Evolutionary conservation across 768 basidiomycete genomes (phyloP).

Genomic region (Agrocybe chaxingu): DNA sequence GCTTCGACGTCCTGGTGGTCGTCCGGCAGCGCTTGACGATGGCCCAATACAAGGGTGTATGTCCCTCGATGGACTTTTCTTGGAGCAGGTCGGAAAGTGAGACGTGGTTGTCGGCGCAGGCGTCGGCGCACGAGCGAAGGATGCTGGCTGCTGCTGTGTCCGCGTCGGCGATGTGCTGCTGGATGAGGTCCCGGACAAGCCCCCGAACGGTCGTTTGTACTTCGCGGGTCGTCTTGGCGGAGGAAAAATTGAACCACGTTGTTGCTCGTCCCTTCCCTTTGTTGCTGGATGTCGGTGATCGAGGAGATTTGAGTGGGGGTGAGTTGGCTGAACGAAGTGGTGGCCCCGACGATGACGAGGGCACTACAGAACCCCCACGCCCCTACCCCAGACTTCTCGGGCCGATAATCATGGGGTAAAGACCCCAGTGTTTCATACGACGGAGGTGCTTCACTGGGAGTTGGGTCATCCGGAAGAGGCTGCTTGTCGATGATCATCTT

Average conservation of each 20-base stretch:
- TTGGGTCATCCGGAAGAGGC: constrained; percentile 34
- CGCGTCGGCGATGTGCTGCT: constrained; percentile 28
- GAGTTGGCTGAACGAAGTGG: constrained; percentile 7
- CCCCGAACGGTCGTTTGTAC: constrained; percentile 49
- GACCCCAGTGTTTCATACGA: constrained; percentile 31
- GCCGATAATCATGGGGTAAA: constrained; percentile 2
- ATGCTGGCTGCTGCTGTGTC: constrained; percentile 34
- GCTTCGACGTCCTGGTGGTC: constrained; percentile 26
- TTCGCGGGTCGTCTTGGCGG: constrained; percentile 36
- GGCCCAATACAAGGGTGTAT: constrained; percentile 72
- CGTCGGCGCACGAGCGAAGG: constrained; percentile 61
- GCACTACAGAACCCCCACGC: neutral
- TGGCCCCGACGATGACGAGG: constrained; percentile 6
- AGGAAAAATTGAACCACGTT: constrained; percentile 35
- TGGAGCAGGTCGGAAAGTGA: constrained; percentile 56
- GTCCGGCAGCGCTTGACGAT: constrained; percentile 54
- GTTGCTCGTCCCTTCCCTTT: constrained; percentile 29
- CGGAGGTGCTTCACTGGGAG: constrained; percentile 36
- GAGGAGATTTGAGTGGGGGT: constrained; percentile 8
- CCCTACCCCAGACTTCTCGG: constrained; percentile 8
- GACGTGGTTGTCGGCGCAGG: constrained; percentile 47
- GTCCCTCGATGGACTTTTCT: constrained; percentile 59
- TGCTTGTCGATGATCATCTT: constrained; percentile 28
- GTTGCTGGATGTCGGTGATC: constrained; percentile 9
- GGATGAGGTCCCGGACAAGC: constrained; percentile 56